Conservation (phyloP, 1,284 basidiomycete genomes). For the Porogramme epimiltina region DNA sequence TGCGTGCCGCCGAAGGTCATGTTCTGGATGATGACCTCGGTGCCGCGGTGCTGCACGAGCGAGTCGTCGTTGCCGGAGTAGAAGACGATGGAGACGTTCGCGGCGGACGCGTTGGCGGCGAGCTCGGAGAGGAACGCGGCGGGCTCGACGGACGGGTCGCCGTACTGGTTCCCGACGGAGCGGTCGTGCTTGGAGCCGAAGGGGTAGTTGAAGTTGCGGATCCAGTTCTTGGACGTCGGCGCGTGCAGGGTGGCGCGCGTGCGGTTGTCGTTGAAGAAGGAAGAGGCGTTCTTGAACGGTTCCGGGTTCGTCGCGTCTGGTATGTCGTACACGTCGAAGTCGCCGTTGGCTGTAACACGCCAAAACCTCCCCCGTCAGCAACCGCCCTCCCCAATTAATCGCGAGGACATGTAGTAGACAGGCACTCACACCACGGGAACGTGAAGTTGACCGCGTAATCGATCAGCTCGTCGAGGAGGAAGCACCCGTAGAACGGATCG, state of each 20-base stretch:
- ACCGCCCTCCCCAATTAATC: no score
- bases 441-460: slow-evolving; percentile 38
- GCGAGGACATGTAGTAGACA: no score
- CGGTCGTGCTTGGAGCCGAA: slow-evolving; percentile 40
- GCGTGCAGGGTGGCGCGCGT: slow-evolving; percentile 65
- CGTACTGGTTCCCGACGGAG: slow-evolving; percentile 26
- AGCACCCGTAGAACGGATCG: slow-evolving; percentile 37
- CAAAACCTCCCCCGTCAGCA: no score
- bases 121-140: slow-evolving; percentile 34
- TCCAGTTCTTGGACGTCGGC: slow-evolving; percentile 61
- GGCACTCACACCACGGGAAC: slow-evolving; percentile 64
- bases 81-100: slow-evolving; percentile 31
- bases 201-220: slow-evolving; percentile 45
- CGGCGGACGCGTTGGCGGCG: slow-evolving; percentile 28
- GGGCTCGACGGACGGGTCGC: slow-evolving; percentile 44
- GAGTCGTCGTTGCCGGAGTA: slow-evolving; percentile 36
- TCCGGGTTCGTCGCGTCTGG: slow-evolving; percentile 56
- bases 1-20: slow-evolving; percentile 59
- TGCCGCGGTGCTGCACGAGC: slow-evolving; percentile 32
- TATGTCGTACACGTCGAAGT: slow-evolving; percentile 47
- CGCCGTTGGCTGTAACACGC: slow-evolving; percentile 15
- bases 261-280: slow-evolving; percentile 62
- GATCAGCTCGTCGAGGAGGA: slow-evolving; percentile 32
- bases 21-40: slow-evolving; percentile 52
- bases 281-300: slow-evolving; percentile 46